phyloP scores from a whole-genome alignment of 164 flowering plant genomes.

The Tinospora cordifolia region DNA sequence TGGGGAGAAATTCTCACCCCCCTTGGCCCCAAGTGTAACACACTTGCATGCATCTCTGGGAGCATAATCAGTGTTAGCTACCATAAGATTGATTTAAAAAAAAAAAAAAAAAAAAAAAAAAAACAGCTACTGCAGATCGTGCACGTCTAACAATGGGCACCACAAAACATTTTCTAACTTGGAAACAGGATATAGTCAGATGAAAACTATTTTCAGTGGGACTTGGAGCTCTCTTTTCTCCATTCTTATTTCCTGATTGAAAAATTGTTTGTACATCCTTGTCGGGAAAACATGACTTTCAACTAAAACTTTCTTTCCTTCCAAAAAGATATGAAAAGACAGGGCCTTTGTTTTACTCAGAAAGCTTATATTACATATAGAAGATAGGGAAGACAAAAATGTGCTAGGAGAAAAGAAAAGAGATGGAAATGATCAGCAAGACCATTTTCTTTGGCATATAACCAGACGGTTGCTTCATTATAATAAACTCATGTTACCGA shows the following conservation, averaged over 20 bases:
- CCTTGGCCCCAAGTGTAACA: neutral
- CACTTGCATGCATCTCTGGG: too few species aligned
- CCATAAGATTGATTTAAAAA: too few species aligned
- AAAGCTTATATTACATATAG: neutral
- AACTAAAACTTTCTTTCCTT: neutral
- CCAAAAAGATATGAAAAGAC: neutral
- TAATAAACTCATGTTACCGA: conserved; percentile 7
- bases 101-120: too few species aligned
- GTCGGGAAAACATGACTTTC: neutral
- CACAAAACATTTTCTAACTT: too few species aligned
- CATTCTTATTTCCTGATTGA: neutral
- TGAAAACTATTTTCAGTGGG: neutral
- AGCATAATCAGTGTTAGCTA: too few species aligned
- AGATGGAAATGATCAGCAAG: neutral
- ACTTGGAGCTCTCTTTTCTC: neutral
- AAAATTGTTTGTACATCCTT: neutral
- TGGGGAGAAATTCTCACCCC: neutral
- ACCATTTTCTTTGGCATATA: neutral
- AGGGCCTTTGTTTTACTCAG: neutral
- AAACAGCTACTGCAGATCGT: too few species aligned
- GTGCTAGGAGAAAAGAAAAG: neutral
- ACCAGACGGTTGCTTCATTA: neutral
- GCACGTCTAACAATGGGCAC: too few species aligned
- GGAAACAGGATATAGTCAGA: neutral
- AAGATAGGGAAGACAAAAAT: neutral